These are phyloP conservation scores for Exophiala lecanii-corni DNA, from an alignment of 2,329 filamentous ascomycete species.

Conservation along the genomic window DNA sequence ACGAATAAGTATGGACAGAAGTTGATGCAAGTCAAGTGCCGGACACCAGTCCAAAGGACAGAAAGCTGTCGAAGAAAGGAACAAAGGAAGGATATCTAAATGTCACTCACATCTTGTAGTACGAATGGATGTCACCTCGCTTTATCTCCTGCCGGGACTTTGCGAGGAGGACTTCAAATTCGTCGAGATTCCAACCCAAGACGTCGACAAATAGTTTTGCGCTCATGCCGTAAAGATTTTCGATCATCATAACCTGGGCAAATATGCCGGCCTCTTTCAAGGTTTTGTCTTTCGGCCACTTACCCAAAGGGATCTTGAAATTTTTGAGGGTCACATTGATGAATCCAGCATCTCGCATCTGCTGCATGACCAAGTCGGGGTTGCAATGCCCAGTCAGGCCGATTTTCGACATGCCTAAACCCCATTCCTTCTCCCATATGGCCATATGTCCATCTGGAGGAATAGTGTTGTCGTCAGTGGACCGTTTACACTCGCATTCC, in stretches of 20 bases:
- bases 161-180: slow-evolving; percentile 26
- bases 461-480: slow-evolving; percentile 13
- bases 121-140: slow-evolving; percentile 18
- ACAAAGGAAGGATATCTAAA: no score
- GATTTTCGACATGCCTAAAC: slow-evolving; percentile 6
- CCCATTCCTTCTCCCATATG: slow-evolving; percentile 10
- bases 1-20: no score
- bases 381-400: slow-evolving; percentile 9
- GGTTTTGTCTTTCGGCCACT: slow-evolving; percentile 30
- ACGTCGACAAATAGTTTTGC: slow-evolving; percentile 28
- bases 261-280: slow-evolving; percentile 29
- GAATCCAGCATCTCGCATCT: slow-evolving; percentile 26
- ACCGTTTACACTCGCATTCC: slow-evolving; percentile 9
- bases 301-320: slow-evolving; percentile 27
- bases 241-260: slow-evolving; percentile 24
- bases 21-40: no score
- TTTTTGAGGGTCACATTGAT: slow-evolving; percentile 21
- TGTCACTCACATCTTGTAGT: slow-evolving; percentile 16
- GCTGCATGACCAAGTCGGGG: slow-evolving; percentile 11
- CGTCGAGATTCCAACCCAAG: slow-evolving; percentile 27
- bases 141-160: slow-evolving; percentile 22
- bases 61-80: no score
- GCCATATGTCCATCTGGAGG: not conserved
- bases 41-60: no score
- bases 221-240: slow-evolving; percentile 27